Evolutionary conservation across 495 filamentous ascomycete genomes (phyloP).

Genomic region (Pseudoneurospora amorphoporcata): DNA sequence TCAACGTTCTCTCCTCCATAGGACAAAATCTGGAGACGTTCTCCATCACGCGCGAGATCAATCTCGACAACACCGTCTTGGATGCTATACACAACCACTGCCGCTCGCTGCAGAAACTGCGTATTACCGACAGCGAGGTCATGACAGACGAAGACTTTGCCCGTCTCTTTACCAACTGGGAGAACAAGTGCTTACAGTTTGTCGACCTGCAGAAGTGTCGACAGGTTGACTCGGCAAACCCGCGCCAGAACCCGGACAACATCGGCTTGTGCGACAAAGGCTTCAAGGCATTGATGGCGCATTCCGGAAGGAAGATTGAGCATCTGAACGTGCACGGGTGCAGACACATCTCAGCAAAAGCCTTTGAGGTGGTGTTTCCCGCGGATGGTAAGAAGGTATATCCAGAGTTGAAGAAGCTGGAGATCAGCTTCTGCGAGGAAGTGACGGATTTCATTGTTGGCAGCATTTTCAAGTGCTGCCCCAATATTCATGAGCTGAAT

Average conservation of each 20-base stretch:
- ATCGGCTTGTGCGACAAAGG: conserved; percentile 63
- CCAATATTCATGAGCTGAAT: conserved; percentile 57
- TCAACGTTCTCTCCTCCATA: conserved; percentile 46
- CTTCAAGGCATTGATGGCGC: conserved; percentile 72
- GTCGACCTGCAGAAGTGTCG: conserved; percentile 66
- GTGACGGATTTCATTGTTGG: conserved; percentile 67
- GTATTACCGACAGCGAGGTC: conserved; percentile 62
- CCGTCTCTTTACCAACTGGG: conserved; percentile 64
- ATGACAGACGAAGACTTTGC: conserved; percentile 62
- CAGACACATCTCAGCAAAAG: conserved; percentile 57
- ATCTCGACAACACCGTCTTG: conserved; percentile 52
- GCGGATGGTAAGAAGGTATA: conserved; percentile 40
- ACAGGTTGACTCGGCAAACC: conserved; percentile 52
- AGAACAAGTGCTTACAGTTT: conserved; percentile 55
- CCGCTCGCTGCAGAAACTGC: conserved; percentile 57
- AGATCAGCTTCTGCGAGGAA: conserved; percentile 66
- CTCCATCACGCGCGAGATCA: conserved; percentile 51
- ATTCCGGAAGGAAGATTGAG: conserved; percentile 55
- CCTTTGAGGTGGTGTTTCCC: conserved; percentile 63
- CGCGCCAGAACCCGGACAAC: conserved; percentile 45
- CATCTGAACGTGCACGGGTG: conserved; percentile 66
- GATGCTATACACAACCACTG: conserved; percentile 58
- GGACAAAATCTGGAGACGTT: conserved; percentile 59
- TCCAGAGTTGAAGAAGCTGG: conserved; percentile 53
- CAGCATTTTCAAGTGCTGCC: conserved; percentile 65